Conservation (phyloP, 495 filamentous ascomycete species). For the Lophiostoma macrostomum region DNA sequence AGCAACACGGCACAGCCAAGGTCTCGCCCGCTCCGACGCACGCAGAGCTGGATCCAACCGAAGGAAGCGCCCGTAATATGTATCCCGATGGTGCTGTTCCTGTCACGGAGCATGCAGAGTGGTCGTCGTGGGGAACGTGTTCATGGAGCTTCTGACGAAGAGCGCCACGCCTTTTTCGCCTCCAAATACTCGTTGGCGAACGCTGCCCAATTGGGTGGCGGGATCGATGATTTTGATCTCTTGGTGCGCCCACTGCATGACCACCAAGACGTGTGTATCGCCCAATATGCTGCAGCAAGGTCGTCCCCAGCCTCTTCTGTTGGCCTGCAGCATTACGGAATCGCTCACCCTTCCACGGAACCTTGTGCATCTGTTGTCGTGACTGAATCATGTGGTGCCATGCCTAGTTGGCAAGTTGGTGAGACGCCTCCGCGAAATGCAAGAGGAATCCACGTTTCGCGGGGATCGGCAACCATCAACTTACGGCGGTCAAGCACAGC, state of each 20-base stretch:
- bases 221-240: too few species aligned
- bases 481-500: too few species aligned
- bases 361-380: constrained; percentile 13
- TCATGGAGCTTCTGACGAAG: neutral
- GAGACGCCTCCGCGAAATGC: constrained; percentile 28
- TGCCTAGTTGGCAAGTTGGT: constrained; percentile 25
- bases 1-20: constrained; percentile 6
- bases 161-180: constrained; percentile 18
- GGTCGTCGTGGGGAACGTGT: constrained; percentile 1
- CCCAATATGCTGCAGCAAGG: constrained; percentile 6
- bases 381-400: constrained; percentile 31
- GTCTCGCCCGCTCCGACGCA: constrained; percentile 15
- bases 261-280: constrained; percentile 6
- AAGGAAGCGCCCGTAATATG: constrained; percentile 22
- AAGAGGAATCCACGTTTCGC: constrained; percentile 9
- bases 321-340: too few species aligned
- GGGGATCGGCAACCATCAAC: constrained; percentile 23
- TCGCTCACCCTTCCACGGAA: too few species aligned
- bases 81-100: constrained; percentile 10
- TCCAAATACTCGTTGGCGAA: neutral
- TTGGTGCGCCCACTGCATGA: too few species aligned
- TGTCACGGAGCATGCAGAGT: constrained; percentile 22
- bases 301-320: neutral
- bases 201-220: constrained; percentile 6
- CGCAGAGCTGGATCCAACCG: constrained; percentile 29